Conservation (phyloP, 768 basidiomycete species). For the Tylopilus sp. region DNA sequence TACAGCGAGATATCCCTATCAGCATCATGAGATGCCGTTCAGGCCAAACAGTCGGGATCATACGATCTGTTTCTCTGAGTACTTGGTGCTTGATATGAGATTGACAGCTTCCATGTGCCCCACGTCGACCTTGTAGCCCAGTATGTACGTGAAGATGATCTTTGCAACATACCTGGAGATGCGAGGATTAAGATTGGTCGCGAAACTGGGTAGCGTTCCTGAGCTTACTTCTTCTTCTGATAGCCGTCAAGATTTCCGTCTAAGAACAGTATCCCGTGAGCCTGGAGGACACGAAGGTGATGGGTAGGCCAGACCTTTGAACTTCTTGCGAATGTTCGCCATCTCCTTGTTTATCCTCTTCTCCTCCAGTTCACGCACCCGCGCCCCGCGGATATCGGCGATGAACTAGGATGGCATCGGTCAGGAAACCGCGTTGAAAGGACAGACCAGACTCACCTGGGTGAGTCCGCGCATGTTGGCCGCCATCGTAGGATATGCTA, state of each 20-base stretch:
- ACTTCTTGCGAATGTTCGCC: constrained; percentile 99
- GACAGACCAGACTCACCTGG: constrained; percentile 53
- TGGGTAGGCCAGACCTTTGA: constrained; percentile 66
- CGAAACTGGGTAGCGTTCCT: constrained; percentile 5
- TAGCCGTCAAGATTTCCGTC: constrained; percentile 87
- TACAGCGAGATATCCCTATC: constrained; percentile 93
- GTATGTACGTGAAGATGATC: constrained; percentile 98
- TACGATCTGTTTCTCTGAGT: constrained; percentile 99
- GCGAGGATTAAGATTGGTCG: constrained; percentile 14
- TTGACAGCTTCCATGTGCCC: constrained; percentile 99
- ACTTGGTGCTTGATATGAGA: constrained; percentile 91
- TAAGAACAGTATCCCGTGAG: constrained; percentile 30
- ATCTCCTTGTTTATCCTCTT: constrained; percentile 99
- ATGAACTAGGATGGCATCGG: constrained; percentile 69
- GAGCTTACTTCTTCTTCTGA: constrained; percentile 86
- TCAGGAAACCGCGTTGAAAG: neutral
- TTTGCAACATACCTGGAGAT: constrained; percentile 87
- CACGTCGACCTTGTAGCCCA: constrained; percentile 98
- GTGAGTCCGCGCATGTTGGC: constrained; percentile 90
- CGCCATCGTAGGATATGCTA: constrained; percentile 54
- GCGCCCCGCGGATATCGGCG: constrained; percentile 95
- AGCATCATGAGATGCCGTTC: neutral
- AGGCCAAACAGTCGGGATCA: constrained; percentile 26
- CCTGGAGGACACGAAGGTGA: neutral
- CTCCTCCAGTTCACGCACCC: constrained; percentile 96